These are phyloP conservation scores for Globisporangium yorkense DNA, from an alignment of 352 stramenopile genomes.

Conservation along the genomic window DNA sequence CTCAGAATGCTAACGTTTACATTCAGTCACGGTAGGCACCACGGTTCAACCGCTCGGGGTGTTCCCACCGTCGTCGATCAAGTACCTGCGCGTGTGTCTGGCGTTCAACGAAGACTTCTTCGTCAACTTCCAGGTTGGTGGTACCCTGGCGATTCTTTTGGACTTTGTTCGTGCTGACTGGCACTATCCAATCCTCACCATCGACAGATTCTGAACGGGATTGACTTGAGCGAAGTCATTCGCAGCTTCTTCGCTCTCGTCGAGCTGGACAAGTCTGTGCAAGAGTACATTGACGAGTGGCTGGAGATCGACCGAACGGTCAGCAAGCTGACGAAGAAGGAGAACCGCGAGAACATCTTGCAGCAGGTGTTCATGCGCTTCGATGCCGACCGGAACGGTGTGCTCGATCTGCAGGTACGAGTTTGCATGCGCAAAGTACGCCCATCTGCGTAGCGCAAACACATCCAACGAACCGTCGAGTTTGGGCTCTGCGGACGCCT, in stretches of 20 bases:
- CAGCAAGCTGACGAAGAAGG: constrained; percentile 27
- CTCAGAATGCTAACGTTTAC: constrained; percentile 1
- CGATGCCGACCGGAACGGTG: constrained; percentile 30
- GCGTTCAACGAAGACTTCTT: constrained; percentile 35
- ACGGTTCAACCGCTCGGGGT: constrained; percentile 3
- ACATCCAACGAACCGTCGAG: neutral
- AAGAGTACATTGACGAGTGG: constrained; percentile 25
- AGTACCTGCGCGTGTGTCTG: constrained; percentile 37
- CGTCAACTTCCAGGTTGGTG: constrained; percentile 27
- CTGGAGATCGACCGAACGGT: constrained; percentile 14
- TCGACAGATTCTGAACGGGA: constrained; percentile 11
- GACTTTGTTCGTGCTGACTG: neutral
- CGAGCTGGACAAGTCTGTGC: constrained; percentile 33
- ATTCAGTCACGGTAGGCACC: constrained; percentile 11
- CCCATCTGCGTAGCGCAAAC: no score
- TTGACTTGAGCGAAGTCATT: constrained; percentile 17
- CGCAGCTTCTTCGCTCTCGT: constrained; percentile 25
- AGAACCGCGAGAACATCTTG: constrained; percentile 32
- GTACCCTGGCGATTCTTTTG: neutral
- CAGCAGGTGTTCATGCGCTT: constrained; percentile 36
- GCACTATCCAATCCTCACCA: neutral
- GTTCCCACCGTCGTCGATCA: constrained; percentile 5
- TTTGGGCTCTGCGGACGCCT: neutral
- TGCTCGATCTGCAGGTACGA: constrained; percentile 33
- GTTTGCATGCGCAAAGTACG: neutral